A percentile compares a stretch with the other conserved stretches of the same genome.
Evolutionary conservation across 148 eudicot genomes (phyloP).

Genomic region (Fallopia convolvulus): DNA sequence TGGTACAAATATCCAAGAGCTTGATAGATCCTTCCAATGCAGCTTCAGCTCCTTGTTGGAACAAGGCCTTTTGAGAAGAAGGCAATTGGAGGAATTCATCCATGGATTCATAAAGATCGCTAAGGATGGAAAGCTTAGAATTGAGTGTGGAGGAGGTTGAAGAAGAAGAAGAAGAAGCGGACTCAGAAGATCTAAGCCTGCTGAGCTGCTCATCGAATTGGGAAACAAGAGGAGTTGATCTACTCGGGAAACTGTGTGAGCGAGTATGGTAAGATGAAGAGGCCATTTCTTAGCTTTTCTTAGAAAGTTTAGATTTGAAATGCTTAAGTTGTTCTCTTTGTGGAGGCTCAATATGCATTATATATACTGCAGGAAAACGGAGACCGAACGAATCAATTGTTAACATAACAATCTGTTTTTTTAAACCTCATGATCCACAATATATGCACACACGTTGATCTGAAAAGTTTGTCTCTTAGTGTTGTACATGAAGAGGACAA

Average conservation of each 20-base stretch:
- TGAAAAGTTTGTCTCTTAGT: not conserved
- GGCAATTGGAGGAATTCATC: slow-evolving; percentile 13
- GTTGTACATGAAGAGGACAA: slow-evolving; percentile 5
- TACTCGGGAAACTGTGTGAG: not conserved
- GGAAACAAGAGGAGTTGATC: not conserved
- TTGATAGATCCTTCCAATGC: slow-evolving; percentile 21
- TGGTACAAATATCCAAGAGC: slow-evolving; percentile 21
- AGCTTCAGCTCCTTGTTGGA: slow-evolving; percentile 20
- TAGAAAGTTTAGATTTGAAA: not conserved
- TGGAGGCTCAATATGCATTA: too few species aligned
- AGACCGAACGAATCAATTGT: too few species aligned
- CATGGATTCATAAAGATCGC: not conserved
- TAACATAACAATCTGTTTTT: too few species aligned
- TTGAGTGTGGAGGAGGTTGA: slow-evolving; percentile 13
- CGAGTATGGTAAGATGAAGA: not conserved
- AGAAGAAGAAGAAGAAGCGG: not conserved
- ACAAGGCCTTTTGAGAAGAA: slow-evolving; percentile 17
- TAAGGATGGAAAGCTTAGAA: not conserved
- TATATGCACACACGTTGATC: not conserved
- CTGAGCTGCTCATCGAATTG: slow-evolving; percentile 20
- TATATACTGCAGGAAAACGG: too few species aligned
- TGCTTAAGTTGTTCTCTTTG: too few species aligned
- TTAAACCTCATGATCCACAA: not conserved
- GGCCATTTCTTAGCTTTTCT: not conserved
- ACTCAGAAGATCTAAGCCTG: slow-evolving; percentile 19